Evolutionary conservation across 1,284 basidiomycete genomes (phyloP).

Genomic region (Ustilago tritici): DNA sequence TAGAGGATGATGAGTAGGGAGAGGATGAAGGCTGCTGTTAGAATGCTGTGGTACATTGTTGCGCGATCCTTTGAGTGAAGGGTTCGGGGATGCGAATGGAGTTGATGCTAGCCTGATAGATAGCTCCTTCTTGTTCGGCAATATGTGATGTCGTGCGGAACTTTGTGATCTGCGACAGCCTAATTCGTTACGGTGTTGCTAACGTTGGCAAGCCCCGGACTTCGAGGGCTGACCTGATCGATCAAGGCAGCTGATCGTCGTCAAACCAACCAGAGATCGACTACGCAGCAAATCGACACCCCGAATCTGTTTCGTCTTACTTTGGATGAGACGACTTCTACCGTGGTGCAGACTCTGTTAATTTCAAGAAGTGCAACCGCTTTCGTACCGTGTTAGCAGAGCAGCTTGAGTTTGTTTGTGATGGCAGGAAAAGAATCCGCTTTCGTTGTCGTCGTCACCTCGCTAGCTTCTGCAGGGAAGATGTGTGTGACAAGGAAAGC

Average conservation of each 20-base stretch:
- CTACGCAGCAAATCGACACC: background rate
- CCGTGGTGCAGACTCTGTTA: too few species aligned
- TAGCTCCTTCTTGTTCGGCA: background rate
- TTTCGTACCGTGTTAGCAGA: background rate
- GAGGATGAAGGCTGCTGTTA: slow-evolving; percentile 41
- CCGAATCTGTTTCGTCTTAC: background rate
- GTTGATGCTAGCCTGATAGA: background rate
- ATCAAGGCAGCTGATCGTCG: background rate
- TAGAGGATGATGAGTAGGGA: slow-evolving; percentile 34
- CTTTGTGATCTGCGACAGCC: background rate
- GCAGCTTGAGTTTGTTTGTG: background rate
- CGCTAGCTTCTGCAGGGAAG: too few species aligned
- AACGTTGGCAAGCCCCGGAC: background rate
- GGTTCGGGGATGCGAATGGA: background rate
- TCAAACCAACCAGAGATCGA: background rate
- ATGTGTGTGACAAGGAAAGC: background rate
- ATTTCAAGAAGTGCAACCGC: too few species aligned
- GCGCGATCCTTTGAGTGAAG: background rate
- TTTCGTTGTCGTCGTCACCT: too few species aligned
- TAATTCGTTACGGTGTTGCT: background rate
- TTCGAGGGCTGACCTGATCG: background rate
- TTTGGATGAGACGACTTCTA: background rate
- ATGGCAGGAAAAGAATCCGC: background rate
- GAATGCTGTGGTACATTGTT: slow-evolving; percentile 45
- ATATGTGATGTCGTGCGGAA: background rate